Percentiles rank a stretch among this genome's conserved stretches.
phyloP scores from a whole-genome alignment of 495 filamentous ascomycete genomes.

The Tuber borchii region DNA sequence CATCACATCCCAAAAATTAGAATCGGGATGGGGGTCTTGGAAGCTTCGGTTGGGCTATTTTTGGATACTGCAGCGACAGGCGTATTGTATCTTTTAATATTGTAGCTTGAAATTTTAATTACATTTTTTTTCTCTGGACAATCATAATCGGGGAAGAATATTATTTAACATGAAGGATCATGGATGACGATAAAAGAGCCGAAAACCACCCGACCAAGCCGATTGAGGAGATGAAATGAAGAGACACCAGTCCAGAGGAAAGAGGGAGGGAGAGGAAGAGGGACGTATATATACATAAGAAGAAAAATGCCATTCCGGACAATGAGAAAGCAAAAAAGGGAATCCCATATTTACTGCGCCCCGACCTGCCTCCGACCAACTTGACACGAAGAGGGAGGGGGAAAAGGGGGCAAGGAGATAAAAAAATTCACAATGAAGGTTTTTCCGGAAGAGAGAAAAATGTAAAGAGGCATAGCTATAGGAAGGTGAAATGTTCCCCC shows the following conservation, averaged over 20 bases:
- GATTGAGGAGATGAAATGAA: constrained; percentile 12
- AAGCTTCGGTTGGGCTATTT: background rate
- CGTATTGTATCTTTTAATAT: background rate
- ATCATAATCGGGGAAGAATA: background rate
- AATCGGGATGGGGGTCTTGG: background rate
- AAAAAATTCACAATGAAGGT: constrained; percentile 1
- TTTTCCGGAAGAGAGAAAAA: background rate
- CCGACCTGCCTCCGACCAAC: background rate
- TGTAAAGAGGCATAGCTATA: background rate
- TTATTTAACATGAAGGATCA: constrained; percentile 3
- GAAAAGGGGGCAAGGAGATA: background rate
- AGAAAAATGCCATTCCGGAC: background rate
- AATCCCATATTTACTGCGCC: background rate
- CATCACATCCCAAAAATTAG: background rate
- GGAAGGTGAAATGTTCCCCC: background rate
- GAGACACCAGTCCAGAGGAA: background rate
- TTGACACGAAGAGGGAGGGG: background rate
- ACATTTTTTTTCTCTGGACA: background rate
- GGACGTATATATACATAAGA: constrained; percentile 24
- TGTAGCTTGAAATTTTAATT: background rate
- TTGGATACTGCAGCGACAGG: background rate
- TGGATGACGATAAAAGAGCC: background rate
- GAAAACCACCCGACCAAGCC: constrained; percentile 23
- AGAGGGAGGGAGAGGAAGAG: constrained; percentile 9
- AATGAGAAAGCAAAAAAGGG: background rate